phyloP scores from a whole-genome alignment of 345 rosid species.

The Eucalyptus dawsonii region DNA sequence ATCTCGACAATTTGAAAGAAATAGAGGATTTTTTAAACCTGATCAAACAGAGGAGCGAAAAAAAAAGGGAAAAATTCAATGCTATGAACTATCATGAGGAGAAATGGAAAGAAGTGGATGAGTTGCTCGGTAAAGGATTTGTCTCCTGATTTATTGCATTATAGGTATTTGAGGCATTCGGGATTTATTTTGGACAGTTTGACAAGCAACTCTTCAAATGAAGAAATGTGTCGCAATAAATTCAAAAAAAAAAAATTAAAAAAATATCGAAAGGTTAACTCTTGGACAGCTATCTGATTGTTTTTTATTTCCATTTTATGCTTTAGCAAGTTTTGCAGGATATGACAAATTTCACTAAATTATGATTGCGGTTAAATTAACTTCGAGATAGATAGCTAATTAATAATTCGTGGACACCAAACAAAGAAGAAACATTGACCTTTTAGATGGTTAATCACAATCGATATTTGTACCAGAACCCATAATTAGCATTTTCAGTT shows the following conservation, averaged over 20 bases:
- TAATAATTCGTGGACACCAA: not conserved
- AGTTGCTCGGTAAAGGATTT: not conserved
- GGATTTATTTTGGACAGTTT: not conserved
- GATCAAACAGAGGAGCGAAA: not conserved
- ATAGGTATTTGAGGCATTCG: not conserved
- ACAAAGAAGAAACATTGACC: not conserved
- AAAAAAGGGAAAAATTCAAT: not conserved
- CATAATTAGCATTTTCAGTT: no score
- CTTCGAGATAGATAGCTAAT: not conserved
- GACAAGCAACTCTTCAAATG: not conserved
- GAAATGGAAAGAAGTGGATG: not conserved
- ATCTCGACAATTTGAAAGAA: not conserved
- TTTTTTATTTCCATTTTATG: not conserved
- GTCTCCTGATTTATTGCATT: not conserved
- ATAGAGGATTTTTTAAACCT: not conserved
- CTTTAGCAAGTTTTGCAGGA: not conserved
- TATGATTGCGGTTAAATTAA: not conserved
- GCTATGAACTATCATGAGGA: not conserved
- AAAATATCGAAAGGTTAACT: not conserved
- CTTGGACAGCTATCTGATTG: not conserved
- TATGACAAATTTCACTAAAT: not conserved
- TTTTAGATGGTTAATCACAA: no score
- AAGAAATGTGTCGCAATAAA: not conserved
- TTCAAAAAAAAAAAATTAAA: rapidly evolving
- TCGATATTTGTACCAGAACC: no score